A percentile compares a stretch with the other conserved stretches of the same genome.
Conservation (phyloP, 139 green algal genomes). For the Eudorina sp. region DNA sequence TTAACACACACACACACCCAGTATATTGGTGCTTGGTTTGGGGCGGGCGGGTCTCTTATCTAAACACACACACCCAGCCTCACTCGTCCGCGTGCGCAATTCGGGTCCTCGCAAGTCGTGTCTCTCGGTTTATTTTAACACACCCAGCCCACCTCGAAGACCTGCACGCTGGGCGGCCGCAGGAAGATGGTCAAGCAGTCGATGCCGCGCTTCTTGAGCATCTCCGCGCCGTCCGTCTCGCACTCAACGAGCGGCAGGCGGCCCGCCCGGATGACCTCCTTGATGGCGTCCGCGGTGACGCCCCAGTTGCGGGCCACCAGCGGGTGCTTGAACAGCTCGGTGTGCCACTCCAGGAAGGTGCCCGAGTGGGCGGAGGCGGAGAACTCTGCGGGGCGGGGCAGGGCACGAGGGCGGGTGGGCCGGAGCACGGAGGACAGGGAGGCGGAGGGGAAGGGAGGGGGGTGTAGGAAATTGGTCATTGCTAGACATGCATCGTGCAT, state of each 20-base stretch:
- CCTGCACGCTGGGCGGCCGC: constrained; percentile 61
- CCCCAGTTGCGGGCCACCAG: constrained; percentile 58
- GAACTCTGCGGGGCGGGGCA: constrained; percentile 49
- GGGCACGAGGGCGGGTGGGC: no score
- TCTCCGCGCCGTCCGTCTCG: constrained; percentile 65
- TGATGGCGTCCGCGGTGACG: constrained; percentile 55
- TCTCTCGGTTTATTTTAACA: no score
- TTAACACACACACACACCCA: no score
- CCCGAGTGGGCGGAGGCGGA: constrained; percentile 29
- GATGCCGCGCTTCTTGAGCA: constrained; percentile 59
- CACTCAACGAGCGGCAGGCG: constrained; percentile 74
- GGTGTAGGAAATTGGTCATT: no score
- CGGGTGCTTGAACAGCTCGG: constrained; percentile 72
- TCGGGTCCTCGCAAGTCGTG: no score
- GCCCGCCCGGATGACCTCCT: constrained; percentile 62
- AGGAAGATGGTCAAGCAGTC: constrained; percentile 83
- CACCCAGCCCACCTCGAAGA: constrained; percentile 58
- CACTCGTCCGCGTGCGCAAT: no score
- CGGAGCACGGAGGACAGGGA: no score
- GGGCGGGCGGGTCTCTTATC: no score
- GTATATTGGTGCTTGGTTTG: no score
- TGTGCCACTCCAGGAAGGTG: constrained; percentile 60
- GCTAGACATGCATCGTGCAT: no score
- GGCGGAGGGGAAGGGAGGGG: no score
- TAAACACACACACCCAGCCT: no score